Evolutionary conservation across 2,329 filamentous ascomycete genomes (phyloP), one percentile per base, ranked within the genome.

Genomic region (Pleoardoris graminearum): DNA sequence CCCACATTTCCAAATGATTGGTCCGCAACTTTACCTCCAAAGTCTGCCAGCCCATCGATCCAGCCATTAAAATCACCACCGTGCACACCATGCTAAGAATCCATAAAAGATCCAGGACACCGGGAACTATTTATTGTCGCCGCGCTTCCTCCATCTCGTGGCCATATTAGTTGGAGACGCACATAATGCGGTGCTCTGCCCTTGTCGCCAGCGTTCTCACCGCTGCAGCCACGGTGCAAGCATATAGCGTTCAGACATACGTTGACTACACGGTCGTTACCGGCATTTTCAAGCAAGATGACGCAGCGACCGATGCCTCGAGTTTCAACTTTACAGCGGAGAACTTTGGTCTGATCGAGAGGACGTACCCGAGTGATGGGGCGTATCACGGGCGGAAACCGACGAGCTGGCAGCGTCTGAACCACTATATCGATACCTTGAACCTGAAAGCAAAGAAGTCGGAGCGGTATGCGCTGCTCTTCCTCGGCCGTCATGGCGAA

Each of bases 401-500:
- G 57, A 85, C 82, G 0, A 83, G 84, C 67, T 90, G 86, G 86
- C 75, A 85, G 68, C 80, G 82, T n/a, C 86, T 89, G 52, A 75
- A 76, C 36, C 69, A 80, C 54, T 85, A 85, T 62, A 78, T 89
- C 23, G 63, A 76, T 17, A 72, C 76, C 21, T 68, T 89, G 32
- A 86, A 86, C 72, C 62, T 67, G 3, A 67, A 78, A 2, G 69
- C 70, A 2, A 65, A 65, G n/a, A 67, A 70, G 8, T 78, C 76
- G 43, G 78, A 80, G 12, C 74, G 78, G 25, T 90, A 88, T 75
- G 86, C 87, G 63, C 77, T 91, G 8, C 67, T 90, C 25, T 86
- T 86, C 70, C 77, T 89, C 69, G 86, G 83, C 36, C 83, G 88
- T 33, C 88, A 90, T 65, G 88, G 87, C 19, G 81, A 90, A 70